phyloP scores from a whole-genome alignment of 1,284 basidiomycete genomes.

The Moniliophthora roreri region DNA sequence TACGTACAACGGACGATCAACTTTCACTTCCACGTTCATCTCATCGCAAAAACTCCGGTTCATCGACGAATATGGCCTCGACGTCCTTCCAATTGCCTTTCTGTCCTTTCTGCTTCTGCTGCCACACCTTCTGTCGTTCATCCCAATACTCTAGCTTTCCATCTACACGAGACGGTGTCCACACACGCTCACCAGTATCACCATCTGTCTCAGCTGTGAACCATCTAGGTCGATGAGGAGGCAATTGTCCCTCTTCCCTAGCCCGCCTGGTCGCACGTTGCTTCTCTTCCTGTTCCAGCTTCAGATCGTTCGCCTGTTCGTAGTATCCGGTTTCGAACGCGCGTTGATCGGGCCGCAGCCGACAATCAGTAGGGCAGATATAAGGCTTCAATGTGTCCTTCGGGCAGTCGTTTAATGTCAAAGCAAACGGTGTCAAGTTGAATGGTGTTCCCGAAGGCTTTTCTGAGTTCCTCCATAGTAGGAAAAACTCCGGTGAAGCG shows the following conservation, averaged over 20 bases:
- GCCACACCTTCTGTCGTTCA: slow-evolving; percentile 72
- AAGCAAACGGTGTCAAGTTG: slow-evolving; percentile 94
- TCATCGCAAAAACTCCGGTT: slow-evolving; percentile 31
- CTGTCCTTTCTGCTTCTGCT: slow-evolving; percentile 32
- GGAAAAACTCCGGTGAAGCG: slow-evolving; percentile 63
- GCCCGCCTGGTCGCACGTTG: slow-evolving; percentile 80
- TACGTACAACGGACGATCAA: too few species aligned
- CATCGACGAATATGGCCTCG: slow-evolving; percentile 80
- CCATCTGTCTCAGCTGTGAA: slow-evolving; percentile 75
- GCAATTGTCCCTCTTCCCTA: slow-evolving; percentile 75
- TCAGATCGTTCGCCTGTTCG: slow-evolving; percentile 87
- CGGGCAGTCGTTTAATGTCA: slow-evolving; percentile 87
- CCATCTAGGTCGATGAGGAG: slow-evolving; percentile 83
- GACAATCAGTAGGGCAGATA: slow-evolving; percentile 91
- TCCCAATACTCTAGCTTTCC: slow-evolving; percentile 80
- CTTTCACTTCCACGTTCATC: too few species aligned
- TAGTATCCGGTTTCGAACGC: slow-evolving; percentile 95
- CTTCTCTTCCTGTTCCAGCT: slow-evolving; percentile 84
- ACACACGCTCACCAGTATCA: slow-evolving; percentile 86
- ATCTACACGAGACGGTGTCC: slow-evolving; percentile 64
- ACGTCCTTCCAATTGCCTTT: slow-evolving; percentile 63
- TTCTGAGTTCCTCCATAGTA: slow-evolving; percentile 92
- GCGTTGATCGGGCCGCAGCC: slow-evolving; percentile 90
- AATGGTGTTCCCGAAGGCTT: slow-evolving; percentile 82
- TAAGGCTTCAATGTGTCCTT: slow-evolving; percentile 67